A percentile compares a stretch with the other conserved stretches of the same genome.
These are phyloP conservation scores for Pyrus pyrifolia DNA, from an alignment of 306 rosid species.

Conservation along the genomic window DNA sequence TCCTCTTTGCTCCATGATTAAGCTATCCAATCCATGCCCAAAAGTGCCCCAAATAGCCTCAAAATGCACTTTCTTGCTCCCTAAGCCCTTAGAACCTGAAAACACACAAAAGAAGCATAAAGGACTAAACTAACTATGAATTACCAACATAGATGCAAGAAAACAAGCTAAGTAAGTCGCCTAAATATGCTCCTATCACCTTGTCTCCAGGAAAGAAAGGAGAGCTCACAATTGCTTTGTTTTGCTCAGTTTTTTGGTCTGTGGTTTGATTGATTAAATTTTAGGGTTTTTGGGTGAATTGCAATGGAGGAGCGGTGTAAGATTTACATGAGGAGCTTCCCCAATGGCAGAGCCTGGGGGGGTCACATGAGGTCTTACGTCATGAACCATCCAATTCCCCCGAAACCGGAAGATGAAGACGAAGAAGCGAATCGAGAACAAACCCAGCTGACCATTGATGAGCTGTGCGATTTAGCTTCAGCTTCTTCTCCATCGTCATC, in stretches of 20 bases:
- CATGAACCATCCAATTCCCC: constrained; percentile 62
- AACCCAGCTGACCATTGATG: constrained; percentile 28
- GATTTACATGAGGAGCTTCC: constrained; percentile 60
- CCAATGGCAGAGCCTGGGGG: constrained; percentile 90
- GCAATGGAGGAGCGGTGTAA: constrained; percentile 81
- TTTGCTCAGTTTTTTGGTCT: neutral
- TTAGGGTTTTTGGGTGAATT: neutral
- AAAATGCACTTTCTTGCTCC: too few relatives aligned
- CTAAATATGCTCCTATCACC: too few relatives aligned
- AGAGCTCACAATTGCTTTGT: constrained; percentile 6
- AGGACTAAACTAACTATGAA: too few relatives aligned
- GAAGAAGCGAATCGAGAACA: neutral
- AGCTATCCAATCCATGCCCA: too few relatives aligned
- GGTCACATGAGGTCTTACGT: constrained; percentile 99
- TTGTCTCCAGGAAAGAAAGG: constrained; percentile 10
- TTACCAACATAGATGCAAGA: too few relatives aligned
- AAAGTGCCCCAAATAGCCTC: too few relatives aligned
- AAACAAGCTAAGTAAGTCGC: too few relatives aligned
- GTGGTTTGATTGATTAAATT: neutral
- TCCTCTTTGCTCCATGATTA: too few relatives aligned
- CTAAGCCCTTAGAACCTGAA: too few relatives aligned
- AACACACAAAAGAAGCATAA: too few relatives aligned
- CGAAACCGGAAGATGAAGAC: constrained; percentile 18
- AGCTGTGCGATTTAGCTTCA: constrained; percentile 40
- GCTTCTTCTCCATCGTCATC: constrained; percentile 30